phyloP scores from a whole-genome alignment of 1,284 basidiomycete genomes.

The Abortiporus biennis region DNA sequence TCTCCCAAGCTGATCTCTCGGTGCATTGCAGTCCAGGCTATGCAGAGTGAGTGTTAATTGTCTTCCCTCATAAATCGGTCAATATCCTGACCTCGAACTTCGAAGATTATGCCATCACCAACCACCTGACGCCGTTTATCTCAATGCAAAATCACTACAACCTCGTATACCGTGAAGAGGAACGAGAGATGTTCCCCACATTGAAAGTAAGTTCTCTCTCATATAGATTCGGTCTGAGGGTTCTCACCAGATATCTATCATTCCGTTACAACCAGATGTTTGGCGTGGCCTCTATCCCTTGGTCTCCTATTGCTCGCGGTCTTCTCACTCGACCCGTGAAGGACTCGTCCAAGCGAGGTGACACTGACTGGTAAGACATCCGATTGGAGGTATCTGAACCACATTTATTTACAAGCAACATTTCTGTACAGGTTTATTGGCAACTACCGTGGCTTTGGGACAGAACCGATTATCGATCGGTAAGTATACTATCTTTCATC shows the following conservation, averaged over 20 bases:
- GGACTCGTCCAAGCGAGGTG: constrained; percentile 16
- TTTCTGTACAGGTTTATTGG: constrained; percentile 7
- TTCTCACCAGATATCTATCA: neutral
- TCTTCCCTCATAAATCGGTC: neutral
- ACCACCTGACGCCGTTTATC: constrained; percentile 31
- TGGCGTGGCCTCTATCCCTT: constrained; percentile 35
- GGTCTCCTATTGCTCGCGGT: constrained; percentile 35
- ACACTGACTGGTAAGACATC: constrained; percentile 17
- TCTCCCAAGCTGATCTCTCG: too few species aligned
- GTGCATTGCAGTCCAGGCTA: constrained; percentile 17
- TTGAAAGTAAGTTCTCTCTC: constrained; percentile 16
- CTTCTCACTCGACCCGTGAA: constrained; percentile 28
- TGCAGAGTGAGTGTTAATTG: constrained; percentile 16
- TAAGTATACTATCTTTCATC: neutral
- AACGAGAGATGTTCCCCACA: constrained; percentile 26
- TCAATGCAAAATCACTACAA: constrained; percentile 32
- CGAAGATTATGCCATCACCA: constrained; percentile 22
- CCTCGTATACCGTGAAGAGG: constrained; percentile 32
- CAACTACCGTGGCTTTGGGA: neutral
- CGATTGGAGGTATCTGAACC: too few species aligned
- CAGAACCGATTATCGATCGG: too few species aligned
- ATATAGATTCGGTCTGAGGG: neutral
- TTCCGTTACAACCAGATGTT: constrained; percentile 15
- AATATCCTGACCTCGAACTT: constrained; percentile 3
- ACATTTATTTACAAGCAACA: constrained; percentile 1